Evolutionary conservation across 495 filamentous ascomycete species (phyloP), one percentile per base, ranked within the genome.

Genomic region (Penicillium diatomitis): DNA sequence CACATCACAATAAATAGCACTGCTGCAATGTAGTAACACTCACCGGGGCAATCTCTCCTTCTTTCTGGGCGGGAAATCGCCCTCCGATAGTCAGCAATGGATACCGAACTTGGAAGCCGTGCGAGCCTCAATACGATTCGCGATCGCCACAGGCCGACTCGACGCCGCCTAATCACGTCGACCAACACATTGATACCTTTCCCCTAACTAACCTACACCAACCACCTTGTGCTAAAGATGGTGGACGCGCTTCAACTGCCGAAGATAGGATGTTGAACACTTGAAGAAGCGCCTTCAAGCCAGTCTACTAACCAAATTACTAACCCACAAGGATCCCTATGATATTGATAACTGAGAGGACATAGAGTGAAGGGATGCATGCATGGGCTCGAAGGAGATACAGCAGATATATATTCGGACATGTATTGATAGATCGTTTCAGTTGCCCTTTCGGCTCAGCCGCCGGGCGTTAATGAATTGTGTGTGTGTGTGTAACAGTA

Each of bases 11-110:
- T 7, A 8, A 43, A 20, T 42, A 49, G 52, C 60, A 54, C 56
- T 71, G 48, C 54, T 68, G 10, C 52, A 62, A 59, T 65, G 41
- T 34, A 65, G 61, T 42, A n/a, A 57, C 2, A 58, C 53, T 38
- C 51, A 57, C 50, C 50, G 60, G 60, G 55, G 61, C 8, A 66
- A 66, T 38, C 53, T 70, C 36, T 66, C 51, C 48, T 64, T 60
- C 47, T 65, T 63, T 53, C 46, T 67, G 46, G 59, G 57, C 30
- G 62, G 60, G 27, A 62, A 63, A 44, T 54, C 51, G 37, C 55
- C 46, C 35, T 61, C 52, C 1, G 56, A 69, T 57, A 33, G 57
- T 48, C 53, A 65, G 38, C 35, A 61, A 5, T 70, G 54, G 61
- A 59, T 48, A 30, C 62, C 56, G 42, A 63, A 65, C 37, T 59